Evolutionary conservation across 106 monocot genomes (phyloP).

Genomic region (Cymbidium sinense): DNA sequence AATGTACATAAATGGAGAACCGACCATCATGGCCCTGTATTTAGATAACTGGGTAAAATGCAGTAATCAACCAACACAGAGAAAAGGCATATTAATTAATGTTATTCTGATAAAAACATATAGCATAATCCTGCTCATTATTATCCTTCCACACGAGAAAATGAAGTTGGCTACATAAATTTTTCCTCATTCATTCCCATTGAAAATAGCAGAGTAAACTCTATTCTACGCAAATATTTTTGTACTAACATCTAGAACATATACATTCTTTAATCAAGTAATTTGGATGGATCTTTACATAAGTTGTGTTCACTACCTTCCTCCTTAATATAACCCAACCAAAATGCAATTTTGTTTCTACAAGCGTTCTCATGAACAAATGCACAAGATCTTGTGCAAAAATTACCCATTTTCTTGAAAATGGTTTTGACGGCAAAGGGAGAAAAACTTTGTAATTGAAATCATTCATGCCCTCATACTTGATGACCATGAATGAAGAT

Average conservation of each 20-base stretch:
- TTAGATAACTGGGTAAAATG: background rate
- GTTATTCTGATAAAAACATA: background rate
- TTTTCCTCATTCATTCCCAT: background rate
- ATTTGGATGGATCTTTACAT: background rate
- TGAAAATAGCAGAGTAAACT: background rate
- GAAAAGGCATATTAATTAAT: background rate
- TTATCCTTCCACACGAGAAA: background rate
- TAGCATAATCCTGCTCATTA: background rate
- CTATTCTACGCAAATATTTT: background rate
- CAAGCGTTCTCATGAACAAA: background rate
- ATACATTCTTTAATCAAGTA: background rate
- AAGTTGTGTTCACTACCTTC: background rate
- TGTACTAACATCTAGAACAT: background rate
- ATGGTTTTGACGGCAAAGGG: background rate
- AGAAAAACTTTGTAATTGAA: background rate
- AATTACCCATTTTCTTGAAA: background rate
- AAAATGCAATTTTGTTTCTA: background rate
- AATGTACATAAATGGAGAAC: constrained; percentile 92
- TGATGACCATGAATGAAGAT: background rate
- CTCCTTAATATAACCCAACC: background rate
- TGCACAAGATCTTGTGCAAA: background rate
- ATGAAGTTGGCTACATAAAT: background rate
- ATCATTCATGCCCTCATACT: background rate
- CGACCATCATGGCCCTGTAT: constrained; percentile 80
- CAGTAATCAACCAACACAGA: background rate